Percentiles rank a stretch among this genome's conserved stretches.
Conservation (phyloP, 805 yeast species). For the Yarrowia keelungensis region DNA sequence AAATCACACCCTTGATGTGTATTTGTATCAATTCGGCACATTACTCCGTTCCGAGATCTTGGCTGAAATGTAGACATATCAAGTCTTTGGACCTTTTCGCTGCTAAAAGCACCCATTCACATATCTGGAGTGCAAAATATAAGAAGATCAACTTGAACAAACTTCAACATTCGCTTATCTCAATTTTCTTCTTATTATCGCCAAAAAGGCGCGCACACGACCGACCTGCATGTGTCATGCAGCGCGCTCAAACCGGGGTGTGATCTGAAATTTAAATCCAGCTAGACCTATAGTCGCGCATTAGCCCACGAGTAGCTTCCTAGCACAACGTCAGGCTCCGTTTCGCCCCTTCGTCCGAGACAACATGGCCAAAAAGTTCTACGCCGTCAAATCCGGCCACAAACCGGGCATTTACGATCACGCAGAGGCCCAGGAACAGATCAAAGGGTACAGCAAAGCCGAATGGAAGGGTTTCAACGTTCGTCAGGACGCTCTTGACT, state of each 20-base stretch:
- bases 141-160: too few species aligned
- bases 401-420: not conserved
- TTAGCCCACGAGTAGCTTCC: too few species aligned
- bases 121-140: too few species aligned
- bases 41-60: too few species aligned
- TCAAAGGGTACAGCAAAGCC: not conserved
- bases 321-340: not conserved
- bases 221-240: not conserved
- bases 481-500: not conserved
- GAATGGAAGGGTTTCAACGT: conserved; percentile 7
- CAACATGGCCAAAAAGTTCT: conserved; percentile 1
- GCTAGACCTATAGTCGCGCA: too few species aligned
- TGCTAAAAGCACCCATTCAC: too few species aligned
- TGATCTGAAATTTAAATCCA: not conserved
- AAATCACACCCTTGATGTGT: not conserved
- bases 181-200: not conserved
- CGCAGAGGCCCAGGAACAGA: not conserved
- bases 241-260: not conserved
- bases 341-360: not conserved
- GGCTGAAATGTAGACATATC: too few species aligned
- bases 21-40: too few species aligned
- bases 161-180: too few species aligned
- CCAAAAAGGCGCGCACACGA: not conserved
- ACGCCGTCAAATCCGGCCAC: not conserved
- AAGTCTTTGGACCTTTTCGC: too few species aligned